A percentile compares a stretch with the other conserved stretches of the same genome.
Conservation (phyloP, 2,329 filamentous ascomycete species). For the Verticillium zaregamsianum region DNA sequence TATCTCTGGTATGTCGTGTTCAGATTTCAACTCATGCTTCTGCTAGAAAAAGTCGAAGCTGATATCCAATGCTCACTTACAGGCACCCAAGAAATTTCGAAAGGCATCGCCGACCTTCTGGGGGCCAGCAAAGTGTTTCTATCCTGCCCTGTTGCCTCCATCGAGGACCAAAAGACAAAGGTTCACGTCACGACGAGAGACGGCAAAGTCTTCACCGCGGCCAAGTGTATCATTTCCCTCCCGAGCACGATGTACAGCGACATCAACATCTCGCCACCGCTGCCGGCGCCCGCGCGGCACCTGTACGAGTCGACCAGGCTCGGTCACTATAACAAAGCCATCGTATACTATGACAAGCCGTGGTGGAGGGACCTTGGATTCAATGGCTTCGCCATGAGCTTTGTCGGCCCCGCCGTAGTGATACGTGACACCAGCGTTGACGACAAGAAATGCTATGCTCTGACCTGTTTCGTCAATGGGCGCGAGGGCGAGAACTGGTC, state of each 20-base stretch:
- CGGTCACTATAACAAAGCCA: conserved; percentile 41
- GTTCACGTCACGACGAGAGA: conserved; percentile 15
- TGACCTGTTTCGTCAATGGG: conserved; percentile 39
- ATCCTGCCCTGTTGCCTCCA: conserved; percentile 16
- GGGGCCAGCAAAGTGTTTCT: conserved; percentile 14
- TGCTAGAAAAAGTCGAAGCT: background rate
- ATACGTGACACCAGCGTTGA: conserved; percentile 35
- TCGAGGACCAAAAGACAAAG: conserved; percentile 14
- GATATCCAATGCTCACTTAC: background rate
- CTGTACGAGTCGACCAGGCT: conserved; percentile 29
- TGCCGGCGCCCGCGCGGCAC: conserved; percentile 29
- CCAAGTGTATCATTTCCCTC: conserved; percentile 42
- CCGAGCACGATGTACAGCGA: conserved; percentile 41
- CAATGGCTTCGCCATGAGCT: conserved; percentile 33
- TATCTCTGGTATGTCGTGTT: conserved; percentile 14
- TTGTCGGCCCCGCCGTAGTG: conserved; percentile 32
- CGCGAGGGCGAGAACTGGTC: conserved; percentile 30
- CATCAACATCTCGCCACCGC: conserved; percentile 40
- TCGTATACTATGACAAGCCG: conserved; percentile 24
- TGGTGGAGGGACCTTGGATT: conserved; percentile 31
- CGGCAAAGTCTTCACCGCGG: conserved; percentile 22
- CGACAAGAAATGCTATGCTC: conserved; percentile 19
- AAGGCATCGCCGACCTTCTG: conserved; percentile 21
- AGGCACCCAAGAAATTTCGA: conserved; percentile 20
- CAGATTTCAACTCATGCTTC: conserved; percentile 4